Base-by-base conservation (phyloP, 2,329 filamentous ascomycete genomes). In the Trichoderma harzianum region DNA sequence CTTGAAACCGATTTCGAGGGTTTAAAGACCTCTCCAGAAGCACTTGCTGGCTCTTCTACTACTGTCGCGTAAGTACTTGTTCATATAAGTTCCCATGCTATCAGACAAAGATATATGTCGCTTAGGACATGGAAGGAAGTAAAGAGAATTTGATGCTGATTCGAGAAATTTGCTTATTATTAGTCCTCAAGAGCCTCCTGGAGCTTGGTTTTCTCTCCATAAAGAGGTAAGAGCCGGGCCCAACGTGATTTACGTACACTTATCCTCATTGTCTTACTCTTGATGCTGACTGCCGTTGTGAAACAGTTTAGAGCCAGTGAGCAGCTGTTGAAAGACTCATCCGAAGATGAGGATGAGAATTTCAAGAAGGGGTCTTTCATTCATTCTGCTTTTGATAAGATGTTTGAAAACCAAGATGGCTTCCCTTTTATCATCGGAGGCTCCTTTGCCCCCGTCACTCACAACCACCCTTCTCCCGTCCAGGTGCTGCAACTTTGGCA, bases 401-500 rank as follows among this genome's bases (percentile, higher is more conserved):
- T 90, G 85, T 90, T 88, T 75, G 82, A 83, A 58, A 84, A 86
- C 73, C 82, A 84, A 55, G 86, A 88, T 75, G 86, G 86, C 65
- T 90, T 90, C 72, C 87, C 88, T 3, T 89, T 90, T 75, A 80
- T 87, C 34, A 81, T 89, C 18, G 86, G 86, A 32, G 84, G 84
- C 32, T 78, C 81, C 11, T 78, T 78, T 18, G 77, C 80, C 21
- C 82, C 81, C 62, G 81, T 88, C 63, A 84, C 84, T 4, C 81
- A 82, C 63, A 78, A 83, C 18, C 88, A 89, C 73, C 89, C 89
- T 11, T 78, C 85, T 2, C 82, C 86, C 28, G 86, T 90, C 24
- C 87, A 90, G 72, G 89, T 90, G 68, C 87, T 91, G 72, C 86
- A 88, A 74, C 82, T 91, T 21, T 93, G 91, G 91, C 90, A 92